Evolutionary conservation across 169 alveolate species (phyloP).

Genomic region (Perkinsus chesapeaki): DNA sequence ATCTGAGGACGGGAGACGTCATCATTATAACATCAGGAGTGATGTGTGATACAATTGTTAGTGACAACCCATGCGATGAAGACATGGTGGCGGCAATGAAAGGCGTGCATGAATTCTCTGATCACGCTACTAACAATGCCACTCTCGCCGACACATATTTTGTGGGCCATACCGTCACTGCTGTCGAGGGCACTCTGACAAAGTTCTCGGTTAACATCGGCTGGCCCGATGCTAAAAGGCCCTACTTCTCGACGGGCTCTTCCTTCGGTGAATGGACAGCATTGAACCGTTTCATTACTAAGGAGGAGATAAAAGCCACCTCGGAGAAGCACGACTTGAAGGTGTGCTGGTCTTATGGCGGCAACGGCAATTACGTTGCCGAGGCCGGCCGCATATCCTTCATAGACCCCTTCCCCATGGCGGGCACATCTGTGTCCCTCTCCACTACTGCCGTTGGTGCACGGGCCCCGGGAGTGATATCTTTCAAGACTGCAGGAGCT

Average conservation of each 20-base stretch:
- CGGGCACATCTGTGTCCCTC: slow-evolving; percentile 7
- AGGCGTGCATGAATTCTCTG: slow-evolving; percentile 6
- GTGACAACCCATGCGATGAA: background rate
- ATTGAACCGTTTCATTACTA: background rate
- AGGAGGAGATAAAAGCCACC: slow-evolving; percentile 4
- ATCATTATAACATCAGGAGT: background rate
- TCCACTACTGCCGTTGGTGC: background rate
- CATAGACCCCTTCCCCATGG: slow-evolving; percentile 2
- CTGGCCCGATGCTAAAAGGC: background rate
- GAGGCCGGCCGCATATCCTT: slow-evolving; percentile 7
- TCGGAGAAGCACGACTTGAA: slow-evolving; percentile 4
- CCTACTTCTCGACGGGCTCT: background rate
- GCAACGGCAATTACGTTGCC: slow-evolving; percentile 18
- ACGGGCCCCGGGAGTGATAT: background rate
- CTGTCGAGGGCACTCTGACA: background rate
- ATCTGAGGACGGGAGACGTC: slow-evolving; percentile 7
- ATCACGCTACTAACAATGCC: background rate
- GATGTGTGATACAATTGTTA: background rate
- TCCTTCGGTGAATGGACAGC: background rate
- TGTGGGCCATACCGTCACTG: slow-evolving; percentile 2
- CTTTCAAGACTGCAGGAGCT: slow-evolving; percentile 9
- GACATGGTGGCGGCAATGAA: slow-evolving; percentile 3
- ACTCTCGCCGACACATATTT: background rate
- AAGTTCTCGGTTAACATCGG: background rate
- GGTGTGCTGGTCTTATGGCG: slow-evolving; percentile 15